Percentiles rank a stretch among this genome's conserved stretches.
Evolutionary conservation across 805 yeast species (phyloP).

Genomic region (Hanseniaspora lindneri): DNA sequence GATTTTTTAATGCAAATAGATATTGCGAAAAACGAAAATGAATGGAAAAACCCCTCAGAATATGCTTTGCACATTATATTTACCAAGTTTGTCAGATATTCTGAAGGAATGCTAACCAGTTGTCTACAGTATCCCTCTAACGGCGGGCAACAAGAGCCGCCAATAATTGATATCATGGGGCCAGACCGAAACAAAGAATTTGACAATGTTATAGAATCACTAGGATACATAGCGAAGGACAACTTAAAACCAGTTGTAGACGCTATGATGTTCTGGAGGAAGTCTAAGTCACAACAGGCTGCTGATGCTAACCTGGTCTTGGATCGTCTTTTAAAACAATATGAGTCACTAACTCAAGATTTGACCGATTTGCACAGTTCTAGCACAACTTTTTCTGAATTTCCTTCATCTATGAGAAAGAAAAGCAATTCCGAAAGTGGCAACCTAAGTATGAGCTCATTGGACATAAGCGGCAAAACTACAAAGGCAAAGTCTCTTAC

Average conservation of each 20-base stretch:
- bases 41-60: constrained; percentile 61
- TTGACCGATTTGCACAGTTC: neutral
- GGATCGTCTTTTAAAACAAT: constrained; percentile 33
- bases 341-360: constrained; percentile 19
- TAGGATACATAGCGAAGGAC: constrained; percentile 80
- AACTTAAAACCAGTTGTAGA: constrained; percentile 94
- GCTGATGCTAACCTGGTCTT: constrained; percentile 46
- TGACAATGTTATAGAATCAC: constrained; percentile 71
- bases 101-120: constrained; percentile 71
- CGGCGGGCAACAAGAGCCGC: constrained; percentile 47
- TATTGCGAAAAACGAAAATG: constrained; percentile 24
- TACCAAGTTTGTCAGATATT: constrained; percentile 87
- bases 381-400: neutral
- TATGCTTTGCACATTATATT: constrained; percentile 89
- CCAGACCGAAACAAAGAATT: constrained; percentile 80
- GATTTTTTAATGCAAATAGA: neutral
- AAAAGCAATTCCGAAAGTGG: no score
- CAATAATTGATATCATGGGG: constrained; percentile 61
- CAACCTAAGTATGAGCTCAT: neutral
- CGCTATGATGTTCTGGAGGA: constrained; percentile 96
- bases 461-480: neutral
- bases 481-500: constrained; percentile 7
- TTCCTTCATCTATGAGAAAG: no score
- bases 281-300: constrained; percentile 80
- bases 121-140: constrained; percentile 55